Base-by-base conservation (phyloP, 2,329 filamentous ascomycete species). In the Stromatinia cepivora region DNA sequence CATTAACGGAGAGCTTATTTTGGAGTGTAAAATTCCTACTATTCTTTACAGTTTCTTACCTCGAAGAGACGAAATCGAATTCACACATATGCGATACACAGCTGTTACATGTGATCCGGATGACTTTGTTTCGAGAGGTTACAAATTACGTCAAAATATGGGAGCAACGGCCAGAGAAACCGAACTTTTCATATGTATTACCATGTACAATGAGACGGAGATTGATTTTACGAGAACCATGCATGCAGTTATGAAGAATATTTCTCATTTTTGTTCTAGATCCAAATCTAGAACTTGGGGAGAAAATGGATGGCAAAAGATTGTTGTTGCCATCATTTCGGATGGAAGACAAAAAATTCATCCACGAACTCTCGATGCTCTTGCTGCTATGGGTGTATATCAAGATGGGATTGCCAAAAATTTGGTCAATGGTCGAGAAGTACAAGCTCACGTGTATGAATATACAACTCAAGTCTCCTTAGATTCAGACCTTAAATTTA, bases 171-270 rank as follows among this genome's bases (percentile, higher is more conserved):
- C 89, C 39, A 88, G 95, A 72, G 94, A 98, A 80, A 98, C 94
- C 0, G 95, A 99, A 80, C 83, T 99, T 10, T 95, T 98, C 79
- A 97, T 99, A 76, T 97, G 94, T 79, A 85, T 99, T 71, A 99
- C 95, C 75, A 98, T 98, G 95, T 98, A 97, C 83, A 99, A 99
- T 80, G 95, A 99, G 81, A 92, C 97, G 80, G 95, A 98, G 78
- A 92, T 97, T 76, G 88, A 93, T 78, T 99, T 99, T 76, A 97
- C 95, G 9, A 88, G 95, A 59, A 99, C 95, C 0, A 98, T 99
- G 94, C 93, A 98, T 79, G 95, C 94, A 68, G 92, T 99, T 69
- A 97, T 99, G 92, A 93, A 96, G 80, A 99, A 99, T 79, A 94
- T 99, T 76, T 89, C 92, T 20, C 95, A 98, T 79, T 97, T 99